Evolutionary conservation across 306 rosid genomes (phyloP).

Genomic region (Pyrus bretschneideri): DNA sequence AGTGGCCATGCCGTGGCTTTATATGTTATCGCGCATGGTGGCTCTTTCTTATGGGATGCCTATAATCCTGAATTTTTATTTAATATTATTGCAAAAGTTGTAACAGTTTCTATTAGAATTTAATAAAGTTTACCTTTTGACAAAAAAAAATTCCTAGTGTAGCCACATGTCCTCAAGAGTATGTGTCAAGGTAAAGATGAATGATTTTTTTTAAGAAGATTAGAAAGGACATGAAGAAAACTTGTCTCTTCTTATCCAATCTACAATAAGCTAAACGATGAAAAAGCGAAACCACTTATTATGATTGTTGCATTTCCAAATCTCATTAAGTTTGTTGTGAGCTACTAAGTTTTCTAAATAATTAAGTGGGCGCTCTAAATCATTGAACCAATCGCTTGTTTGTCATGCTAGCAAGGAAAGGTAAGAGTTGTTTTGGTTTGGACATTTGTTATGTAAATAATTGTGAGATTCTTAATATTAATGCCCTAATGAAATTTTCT

Average conservation of each 20-base stretch:
- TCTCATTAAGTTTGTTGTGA: neutral
- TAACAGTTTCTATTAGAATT: too few species aligned
- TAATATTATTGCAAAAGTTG: too few species aligned
- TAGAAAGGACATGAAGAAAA: neutral
- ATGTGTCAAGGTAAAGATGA: neutral
- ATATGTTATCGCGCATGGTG: too few species aligned
- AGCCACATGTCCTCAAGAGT: neutral
- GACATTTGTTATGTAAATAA: neutral
- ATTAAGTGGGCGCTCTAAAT: neutral
- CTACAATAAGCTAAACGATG: too few species aligned
- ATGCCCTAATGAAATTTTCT: neutral
- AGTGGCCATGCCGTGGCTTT: too few species aligned
- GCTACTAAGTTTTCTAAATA: neutral
- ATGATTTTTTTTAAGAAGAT: too few species aligned
- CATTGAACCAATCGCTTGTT: neutral
- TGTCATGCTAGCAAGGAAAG: neutral
- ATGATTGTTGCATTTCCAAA: neutral
- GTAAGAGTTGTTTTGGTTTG: neutral
- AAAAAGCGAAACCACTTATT: neutral
- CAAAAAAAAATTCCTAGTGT: too few species aligned
- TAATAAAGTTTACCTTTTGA: too few species aligned
- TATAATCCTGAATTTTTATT: too few species aligned
- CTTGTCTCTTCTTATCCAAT: neutral
- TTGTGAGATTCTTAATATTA: neutral
- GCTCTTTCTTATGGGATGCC: too few species aligned